Evolutionary conservation across 1,139 yeast genomes (phyloP), one percentile per base, ranked within the genome.

Genomic region (Candida sp.): DNA sequence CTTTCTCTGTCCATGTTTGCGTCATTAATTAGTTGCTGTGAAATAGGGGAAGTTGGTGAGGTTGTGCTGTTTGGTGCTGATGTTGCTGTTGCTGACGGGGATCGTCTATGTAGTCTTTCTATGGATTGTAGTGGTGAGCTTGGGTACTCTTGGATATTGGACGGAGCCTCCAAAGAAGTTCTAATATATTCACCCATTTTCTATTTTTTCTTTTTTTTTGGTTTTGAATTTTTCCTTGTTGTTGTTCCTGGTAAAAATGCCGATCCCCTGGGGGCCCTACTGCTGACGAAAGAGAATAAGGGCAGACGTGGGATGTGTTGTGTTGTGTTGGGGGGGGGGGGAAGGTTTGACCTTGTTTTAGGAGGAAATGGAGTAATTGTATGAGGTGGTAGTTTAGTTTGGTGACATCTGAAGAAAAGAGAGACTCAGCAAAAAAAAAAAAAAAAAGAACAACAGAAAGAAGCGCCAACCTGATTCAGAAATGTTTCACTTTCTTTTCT

Each of bases 1-100:
- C 60, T 57, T 40, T 56, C 60, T 27, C 57, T 50, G 40, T 57
- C 60, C 43, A 26, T 43, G 28, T 43, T 8, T 7, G 38, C 26
- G 25, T 43, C 40, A 35, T 43, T 43, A 34, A 43, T 34, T n/a
- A 34, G 26, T 35, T 43, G 40, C 11, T 43, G 46, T 6, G 46
- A 34, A 12, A 43, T 43, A 9, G 46, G 40, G 9, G 33, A 40
- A 11, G 8, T 7, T 2, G 5, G 12, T 12, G 39, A 17, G 22
- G 8, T 35, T n/a, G 39, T 17, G 12, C n/a, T 9, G 7, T 5
- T 32, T 9, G 8, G 11, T 17, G 3, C 22, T n/a, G 23, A 9
- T 26, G 3, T 26, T 38, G 22, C 9, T 12, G 42, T 9, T 8
- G 42, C n/a, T 4, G 42, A 5, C 9, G 3, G 11, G 5, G 42